Percentiles rank a stretch among this genome's conserved stretches.
Conservation (phyloP, 352 stramenopile species). For the Globisporangium splendens region DNA sequence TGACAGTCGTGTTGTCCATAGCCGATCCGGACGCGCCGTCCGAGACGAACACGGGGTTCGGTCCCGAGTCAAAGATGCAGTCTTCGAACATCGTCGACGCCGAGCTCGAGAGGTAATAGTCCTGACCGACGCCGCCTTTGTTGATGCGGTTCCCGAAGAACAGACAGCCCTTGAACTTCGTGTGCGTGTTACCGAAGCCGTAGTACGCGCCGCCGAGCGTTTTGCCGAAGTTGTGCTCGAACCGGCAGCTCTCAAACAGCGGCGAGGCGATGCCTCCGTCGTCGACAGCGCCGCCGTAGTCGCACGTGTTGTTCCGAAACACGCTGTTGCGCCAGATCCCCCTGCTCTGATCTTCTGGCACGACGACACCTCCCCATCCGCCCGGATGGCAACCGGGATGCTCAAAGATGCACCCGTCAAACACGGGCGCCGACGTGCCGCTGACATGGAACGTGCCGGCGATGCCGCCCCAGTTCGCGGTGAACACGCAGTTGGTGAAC, state of each 20-base stretch:
- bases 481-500: slow-evolving; percentile 16
- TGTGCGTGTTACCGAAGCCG: slow-evolving; percentile 17
- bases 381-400: slow-evolving; percentile 17
- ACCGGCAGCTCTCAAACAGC: slow-evolving; percentile 17
- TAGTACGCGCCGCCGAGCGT: slow-evolving; percentile 19
- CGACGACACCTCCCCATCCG: slow-evolving; percentile 15
- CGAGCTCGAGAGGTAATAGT: slow-evolving; percentile 25
- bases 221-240: slow-evolving; percentile 17
- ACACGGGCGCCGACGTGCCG: slow-evolving; percentile 9
- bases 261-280: slow-evolving; percentile 14
- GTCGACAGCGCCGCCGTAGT: slow-evolving; percentile 22
- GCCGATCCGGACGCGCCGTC: slow-evolving; percentile 12
- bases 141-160: slow-evolving; percentile 18
- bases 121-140: slow-evolving; percentile 19
- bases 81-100: slow-evolving; percentile 12
- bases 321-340: slow-evolving; percentile 14
- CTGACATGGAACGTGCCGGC: slow-evolving; percentile 16
- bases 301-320: slow-evolving; percentile 22
- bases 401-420: slow-evolving; percentile 21
- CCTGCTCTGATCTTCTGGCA: slow-evolving; percentile 15
- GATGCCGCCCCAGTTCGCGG: slow-evolving; percentile 18
- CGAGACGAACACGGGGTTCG: slow-evolving; percentile 9
- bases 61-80: slow-evolving; percentile 16
- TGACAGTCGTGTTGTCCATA: slow-evolving; percentile 16
- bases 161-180: slow-evolving; percentile 13